These are phyloP conservation scores for Thraustochytrium striatum DNA, from an alignment of 352 stramenopile species.

Conservation along the genomic window DNA sequence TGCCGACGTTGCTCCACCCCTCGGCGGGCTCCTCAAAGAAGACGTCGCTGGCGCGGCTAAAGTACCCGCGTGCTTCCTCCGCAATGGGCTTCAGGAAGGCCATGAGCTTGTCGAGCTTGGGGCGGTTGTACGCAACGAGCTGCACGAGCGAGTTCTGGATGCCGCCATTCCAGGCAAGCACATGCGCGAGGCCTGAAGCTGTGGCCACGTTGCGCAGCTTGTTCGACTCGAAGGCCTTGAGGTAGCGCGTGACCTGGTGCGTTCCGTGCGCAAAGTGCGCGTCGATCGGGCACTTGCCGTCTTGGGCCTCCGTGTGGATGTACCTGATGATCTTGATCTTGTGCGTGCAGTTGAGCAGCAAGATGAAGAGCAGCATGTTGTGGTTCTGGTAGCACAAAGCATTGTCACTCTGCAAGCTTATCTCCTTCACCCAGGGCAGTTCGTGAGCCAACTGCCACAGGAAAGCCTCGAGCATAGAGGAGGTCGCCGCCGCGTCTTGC, in stretches of 20 bases:
- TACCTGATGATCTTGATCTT: neutral
- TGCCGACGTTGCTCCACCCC: no score
- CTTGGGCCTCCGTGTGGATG: neutral
- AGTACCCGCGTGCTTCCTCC: neutral
- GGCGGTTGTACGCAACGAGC: neutral
- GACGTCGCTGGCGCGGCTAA: neutral
- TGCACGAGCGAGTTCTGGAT: neutral
- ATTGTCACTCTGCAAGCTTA: neutral
- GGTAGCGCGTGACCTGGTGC: neutral
- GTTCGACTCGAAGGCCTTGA: neutral
- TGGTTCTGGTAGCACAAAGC: neutral
- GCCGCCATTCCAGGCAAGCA: constrained; percentile 11
- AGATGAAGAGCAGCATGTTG: neutral
- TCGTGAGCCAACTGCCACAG: neutral
- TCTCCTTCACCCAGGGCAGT: neutral
- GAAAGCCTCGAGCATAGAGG: constrained; percentile 12
- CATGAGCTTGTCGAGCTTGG: neutral
- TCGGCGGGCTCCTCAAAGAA: neutral
- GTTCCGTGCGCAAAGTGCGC: constrained; percentile 2
- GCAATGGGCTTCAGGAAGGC: neutral
- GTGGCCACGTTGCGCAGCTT: neutral
- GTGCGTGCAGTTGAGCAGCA: neutral
- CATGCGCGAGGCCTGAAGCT: neutral
- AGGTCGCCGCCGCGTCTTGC: neutral
- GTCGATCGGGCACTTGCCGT: neutral